Conservation (phyloP, 441 rosid genomes). For the Gossypium schwendimanii region DNA sequence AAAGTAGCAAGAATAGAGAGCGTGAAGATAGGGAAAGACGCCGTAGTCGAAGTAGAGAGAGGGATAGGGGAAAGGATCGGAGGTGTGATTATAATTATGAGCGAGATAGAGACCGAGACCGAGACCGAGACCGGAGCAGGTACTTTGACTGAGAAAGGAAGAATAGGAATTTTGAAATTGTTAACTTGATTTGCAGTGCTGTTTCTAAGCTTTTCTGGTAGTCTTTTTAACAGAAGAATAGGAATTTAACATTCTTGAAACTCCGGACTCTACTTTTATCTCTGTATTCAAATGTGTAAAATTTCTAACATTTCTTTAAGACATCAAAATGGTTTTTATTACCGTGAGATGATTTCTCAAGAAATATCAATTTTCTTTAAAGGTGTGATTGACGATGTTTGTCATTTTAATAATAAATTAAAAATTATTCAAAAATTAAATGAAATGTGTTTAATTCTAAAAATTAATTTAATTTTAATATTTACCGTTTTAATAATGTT, state of each 20-base stretch:
- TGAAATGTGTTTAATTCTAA: too few relatives aligned
- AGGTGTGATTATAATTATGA: slow-evolving; percentile 46
- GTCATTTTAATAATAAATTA: too few relatives aligned
- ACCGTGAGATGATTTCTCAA: too few relatives aligned
- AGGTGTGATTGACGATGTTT: too few relatives aligned
- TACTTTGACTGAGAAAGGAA: slow-evolving; percentile 1
- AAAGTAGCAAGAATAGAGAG: slow-evolving; percentile 42
- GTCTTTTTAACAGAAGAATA: background rate
- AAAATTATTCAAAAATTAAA: too few relatives aligned
- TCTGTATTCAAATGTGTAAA: background rate
- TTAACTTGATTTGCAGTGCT: background rate
- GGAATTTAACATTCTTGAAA: background rate
- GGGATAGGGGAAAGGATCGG: slow-evolving; percentile 47
- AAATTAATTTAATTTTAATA: too few relatives aligned
- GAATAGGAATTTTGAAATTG: background rate
- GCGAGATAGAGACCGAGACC: slow-evolving; percentile 44
- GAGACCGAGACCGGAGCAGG: slow-evolving; percentile 20
- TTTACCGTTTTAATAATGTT: too few relatives aligned
- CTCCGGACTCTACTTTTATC: background rate
- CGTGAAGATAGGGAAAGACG: slow-evolving; percentile 57
- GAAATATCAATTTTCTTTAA: too few relatives aligned
- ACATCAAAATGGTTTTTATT: too few relatives aligned
- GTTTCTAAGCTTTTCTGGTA: background rate
- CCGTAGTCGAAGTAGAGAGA: slow-evolving; percentile 69
- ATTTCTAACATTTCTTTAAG: background rate